phyloP scores from a whole-genome alignment of 768 basidiomycete species.

The Rhodotorula graminis region DNA sequence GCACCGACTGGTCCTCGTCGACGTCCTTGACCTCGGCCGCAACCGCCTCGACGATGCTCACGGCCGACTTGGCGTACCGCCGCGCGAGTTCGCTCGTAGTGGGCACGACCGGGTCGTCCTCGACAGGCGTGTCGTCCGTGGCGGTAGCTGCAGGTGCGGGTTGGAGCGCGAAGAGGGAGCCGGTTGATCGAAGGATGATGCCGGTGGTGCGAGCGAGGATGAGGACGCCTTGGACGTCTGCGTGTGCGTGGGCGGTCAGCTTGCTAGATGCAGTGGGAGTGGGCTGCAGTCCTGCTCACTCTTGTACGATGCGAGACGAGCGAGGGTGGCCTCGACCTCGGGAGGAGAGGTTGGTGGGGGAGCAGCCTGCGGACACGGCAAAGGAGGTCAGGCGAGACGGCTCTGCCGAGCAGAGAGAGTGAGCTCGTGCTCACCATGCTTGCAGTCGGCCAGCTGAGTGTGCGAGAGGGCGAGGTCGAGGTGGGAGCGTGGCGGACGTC shows the following conservation, averaged over 20 bases:
- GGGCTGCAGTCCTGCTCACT: background rate
- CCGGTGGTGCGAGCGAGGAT: constrained; percentile 44
- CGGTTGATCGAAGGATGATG: constrained; percentile 37
- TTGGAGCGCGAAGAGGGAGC: constrained; percentile 35
- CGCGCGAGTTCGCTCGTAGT: constrained; percentile 26
- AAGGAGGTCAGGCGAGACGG: no score
- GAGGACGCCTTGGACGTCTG: constrained; percentile 48
- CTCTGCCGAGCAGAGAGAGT: no score
- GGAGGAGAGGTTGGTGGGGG: background rate
- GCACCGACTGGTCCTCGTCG: constrained; percentile 44
- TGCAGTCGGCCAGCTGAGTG: no score
- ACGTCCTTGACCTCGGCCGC: constrained; percentile 42
- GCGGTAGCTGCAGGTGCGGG: background rate
- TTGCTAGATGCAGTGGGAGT: background rate
- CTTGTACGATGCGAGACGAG: constrained; percentile 43
- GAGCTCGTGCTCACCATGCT: no score
- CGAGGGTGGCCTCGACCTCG: background rate
- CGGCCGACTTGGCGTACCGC: constrained; percentile 32
- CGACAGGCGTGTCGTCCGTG: background rate
- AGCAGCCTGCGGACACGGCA: no score
- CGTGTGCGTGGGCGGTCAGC: background rate
- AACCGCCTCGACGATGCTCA: constrained; percentile 41
- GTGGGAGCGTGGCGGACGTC: no score
- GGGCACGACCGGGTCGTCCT: background rate
- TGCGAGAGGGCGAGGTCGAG: no score